Evolutionary conservation across 1,284 basidiomycete species (phyloP).

Genomic region (Chiua sp.): DNA sequence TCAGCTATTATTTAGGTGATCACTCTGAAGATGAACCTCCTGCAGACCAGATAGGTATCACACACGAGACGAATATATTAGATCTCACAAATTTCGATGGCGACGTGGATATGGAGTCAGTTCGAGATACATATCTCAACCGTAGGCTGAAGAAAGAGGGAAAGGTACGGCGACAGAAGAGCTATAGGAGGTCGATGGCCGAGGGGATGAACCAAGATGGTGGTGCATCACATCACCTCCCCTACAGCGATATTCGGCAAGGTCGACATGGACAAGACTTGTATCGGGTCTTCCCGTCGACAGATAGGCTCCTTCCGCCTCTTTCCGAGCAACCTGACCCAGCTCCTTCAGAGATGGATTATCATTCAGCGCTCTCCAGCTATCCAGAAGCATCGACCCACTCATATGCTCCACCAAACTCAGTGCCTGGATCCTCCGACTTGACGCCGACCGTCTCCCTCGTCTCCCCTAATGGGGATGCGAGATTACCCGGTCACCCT

Average conservation of each 20-base stretch:
- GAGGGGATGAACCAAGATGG: slow-evolving; percentile 7
- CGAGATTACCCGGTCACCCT: not conserved
- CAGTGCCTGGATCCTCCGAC: not conserved
- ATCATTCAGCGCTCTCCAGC: slow-evolving; percentile 14
- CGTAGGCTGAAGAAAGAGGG: slow-evolving; percentile 71
- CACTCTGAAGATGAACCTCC: slow-evolving; percentile 36
- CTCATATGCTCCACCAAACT: slow-evolving; percentile 5
- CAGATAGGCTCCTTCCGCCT: slow-evolving; percentile 24
- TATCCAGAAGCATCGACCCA: slow-evolving; percentile 11
- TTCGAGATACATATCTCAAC: slow-evolving; percentile 69
- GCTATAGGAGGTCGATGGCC: slow-evolving; percentile 42
- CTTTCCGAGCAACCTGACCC: slow-evolving; percentile 21
- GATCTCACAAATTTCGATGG: slow-evolving; percentile 87
- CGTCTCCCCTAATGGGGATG: not conserved
- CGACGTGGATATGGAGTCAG: slow-evolving; percentile 68
- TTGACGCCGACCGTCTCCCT: slow-evolving; percentile 7
- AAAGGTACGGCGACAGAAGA: slow-evolving; percentile 63
- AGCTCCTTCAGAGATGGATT: slow-evolving; percentile 21
- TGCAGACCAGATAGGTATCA: slow-evolving; percentile 40
- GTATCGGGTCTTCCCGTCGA: slow-evolving; percentile 16
- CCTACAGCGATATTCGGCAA: not conserved
- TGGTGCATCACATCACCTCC: not conserved
- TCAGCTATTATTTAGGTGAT: slow-evolving; percentile 51
- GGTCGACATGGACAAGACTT: not conserved
- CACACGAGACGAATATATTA: slow-evolving; percentile 59